Evolutionary conservation across 495 filamentous ascomycete genomes (phyloP).

Genomic region (Aspergillus sclerotioniger): DNA sequence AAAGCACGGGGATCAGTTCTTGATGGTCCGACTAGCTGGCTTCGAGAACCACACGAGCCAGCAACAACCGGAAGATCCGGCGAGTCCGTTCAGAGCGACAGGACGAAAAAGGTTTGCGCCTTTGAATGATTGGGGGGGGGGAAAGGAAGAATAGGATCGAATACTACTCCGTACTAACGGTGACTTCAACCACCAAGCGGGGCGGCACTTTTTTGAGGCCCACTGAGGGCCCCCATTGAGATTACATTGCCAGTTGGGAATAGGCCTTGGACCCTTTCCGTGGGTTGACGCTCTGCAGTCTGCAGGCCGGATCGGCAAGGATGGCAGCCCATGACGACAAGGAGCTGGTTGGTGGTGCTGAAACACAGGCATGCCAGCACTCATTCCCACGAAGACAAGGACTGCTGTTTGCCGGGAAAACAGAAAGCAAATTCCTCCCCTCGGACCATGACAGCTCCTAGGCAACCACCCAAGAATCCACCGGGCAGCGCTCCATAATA

Average conservation of each 20-base stretch:
- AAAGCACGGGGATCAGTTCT: slow-evolving; percentile 2
- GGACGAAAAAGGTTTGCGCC: not conserved
- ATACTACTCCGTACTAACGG: not conserved
- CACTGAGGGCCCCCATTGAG: not conserved
- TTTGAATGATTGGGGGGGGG: not conserved
- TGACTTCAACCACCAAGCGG: not conserved
- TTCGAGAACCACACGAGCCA: not conserved
- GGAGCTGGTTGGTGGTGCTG: not conserved
- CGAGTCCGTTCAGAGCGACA: not conserved
- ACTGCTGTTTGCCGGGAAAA: too few species aligned
- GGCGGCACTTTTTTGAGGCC: not conserved
- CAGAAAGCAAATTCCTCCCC: too few species aligned
- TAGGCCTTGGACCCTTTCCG: not conserved
- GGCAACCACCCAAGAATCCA: too few species aligned
- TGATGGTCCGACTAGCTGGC: not conserved
- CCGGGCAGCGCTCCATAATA: too few species aligned
- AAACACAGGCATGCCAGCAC: not conserved
- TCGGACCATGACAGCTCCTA: too few species aligned
- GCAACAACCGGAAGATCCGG: slow-evolving; percentile 5
- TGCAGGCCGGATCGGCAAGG: not conserved
- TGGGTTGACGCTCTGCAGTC: not conserved
- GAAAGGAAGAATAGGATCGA: not conserved
- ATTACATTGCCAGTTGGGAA: not conserved
- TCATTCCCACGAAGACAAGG: too few species aligned
- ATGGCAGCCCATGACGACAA: not conserved